Evolutionary conservation across 2,329 filamentous ascomycete species (phyloP).

Genomic region (Ceratocystis variospora): DNA sequence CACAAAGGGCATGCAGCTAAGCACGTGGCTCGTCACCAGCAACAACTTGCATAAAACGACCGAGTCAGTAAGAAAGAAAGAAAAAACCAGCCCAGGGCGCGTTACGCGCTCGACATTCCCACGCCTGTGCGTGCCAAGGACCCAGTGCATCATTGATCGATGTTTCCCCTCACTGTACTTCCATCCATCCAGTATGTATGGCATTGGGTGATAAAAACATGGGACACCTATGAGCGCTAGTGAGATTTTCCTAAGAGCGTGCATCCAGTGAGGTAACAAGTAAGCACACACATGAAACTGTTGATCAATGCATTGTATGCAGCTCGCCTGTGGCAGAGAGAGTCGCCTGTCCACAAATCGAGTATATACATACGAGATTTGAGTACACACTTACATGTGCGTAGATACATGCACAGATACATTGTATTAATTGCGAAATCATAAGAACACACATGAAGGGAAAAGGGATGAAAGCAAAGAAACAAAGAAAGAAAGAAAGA

Average conservation of each 20-base stretch:
- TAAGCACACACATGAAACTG: neutral
- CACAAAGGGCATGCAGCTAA: neutral
- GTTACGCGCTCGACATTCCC: too few species aligned
- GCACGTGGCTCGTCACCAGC: neutral
- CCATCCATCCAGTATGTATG: too few species aligned
- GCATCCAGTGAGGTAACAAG: neutral
- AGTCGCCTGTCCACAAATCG: neutral
- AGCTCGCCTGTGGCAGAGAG: neutral
- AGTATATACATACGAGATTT: neutral
- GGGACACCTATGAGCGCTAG: neutral
- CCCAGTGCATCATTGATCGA: too few species aligned
- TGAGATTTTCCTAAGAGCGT: neutral
- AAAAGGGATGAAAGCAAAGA: too few species aligned
- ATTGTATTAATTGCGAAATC: too few species aligned
- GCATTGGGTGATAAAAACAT: too few species aligned
- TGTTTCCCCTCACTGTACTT: too few species aligned
- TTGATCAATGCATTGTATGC: slow-evolving; percentile 3
- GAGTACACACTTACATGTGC: too few species aligned
- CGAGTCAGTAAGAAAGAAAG: neutral
- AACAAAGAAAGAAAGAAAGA: too few species aligned
- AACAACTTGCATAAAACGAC: neutral
- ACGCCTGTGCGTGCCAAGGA: neutral
- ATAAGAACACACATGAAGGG: too few species aligned
- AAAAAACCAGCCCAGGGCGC: neutral
- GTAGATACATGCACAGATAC: too few species aligned